Base-by-base conservation (phyloP, 495 filamentous ascomycete genomes). In the Acidomyces sp. region DNA sequence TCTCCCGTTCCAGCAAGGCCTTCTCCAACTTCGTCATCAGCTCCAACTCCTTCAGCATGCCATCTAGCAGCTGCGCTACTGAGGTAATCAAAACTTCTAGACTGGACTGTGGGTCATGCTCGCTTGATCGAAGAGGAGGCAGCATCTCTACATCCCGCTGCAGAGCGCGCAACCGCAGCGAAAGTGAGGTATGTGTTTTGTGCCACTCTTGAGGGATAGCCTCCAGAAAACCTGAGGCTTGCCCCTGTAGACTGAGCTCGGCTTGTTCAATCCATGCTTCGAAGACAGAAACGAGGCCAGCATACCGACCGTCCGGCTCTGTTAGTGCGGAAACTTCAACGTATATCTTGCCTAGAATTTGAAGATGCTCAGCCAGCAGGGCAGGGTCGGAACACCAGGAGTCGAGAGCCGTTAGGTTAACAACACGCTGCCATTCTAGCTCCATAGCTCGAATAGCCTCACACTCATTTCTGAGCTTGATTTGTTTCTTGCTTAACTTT, bases 1-100 rank as follows among this genome's bases (percentile, higher is more conserved):
- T 45, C 29, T 52, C 45, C 18, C 45, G 27, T 17, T 9, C 20
- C n/a, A 52, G 19, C 11, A 52, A 17, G 13, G 39, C 49, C 3
- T 19, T 37, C 32, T 52, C 49, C 6, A 52, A 18, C 31, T 41
- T 46, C 4, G 6, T 12, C 49, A 52, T 52, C 3, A 52, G 12
- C 20, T 52, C 49, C 20, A 52, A 21, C 41, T 52, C 49, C 33
- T 25, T 45, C 29, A 44, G 29, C 45, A 45, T 52, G 1, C 39
- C 48, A 7, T 39, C 43, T 2, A 47, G 19, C 27, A 47, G 13
- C 18, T 12, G 16, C 17, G 19, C 25, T 13, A 43, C 46, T 3
- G 22, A 15, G 13, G 24, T 25, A 5, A 47, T 18, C 21, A 47
- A 17, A 1, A 43, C 23, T 16, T 17, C 26, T 17, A 52, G 27